A percentile compares a stretch with the other conserved stretches of the same genome.
phyloP scores from a whole-genome alignment of 257 asterid species.

The Solanum bulbocastanum region DNA sequence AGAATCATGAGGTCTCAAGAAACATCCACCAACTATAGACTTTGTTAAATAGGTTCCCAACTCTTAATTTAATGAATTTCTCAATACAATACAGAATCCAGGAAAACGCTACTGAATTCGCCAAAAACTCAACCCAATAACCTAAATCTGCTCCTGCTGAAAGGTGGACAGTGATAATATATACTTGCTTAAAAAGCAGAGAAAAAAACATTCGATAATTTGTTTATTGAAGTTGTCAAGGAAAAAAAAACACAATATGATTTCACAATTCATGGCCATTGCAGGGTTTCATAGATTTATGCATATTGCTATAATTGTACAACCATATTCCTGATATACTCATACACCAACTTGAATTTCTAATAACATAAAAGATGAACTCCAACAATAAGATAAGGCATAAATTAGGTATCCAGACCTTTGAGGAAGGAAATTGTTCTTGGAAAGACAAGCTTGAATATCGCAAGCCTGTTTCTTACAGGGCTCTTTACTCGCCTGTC shows the following conservation, averaged over 20 bases:
- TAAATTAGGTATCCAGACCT: constrained; percentile 20
- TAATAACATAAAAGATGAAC: background rate
- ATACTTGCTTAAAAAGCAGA: too few relatives aligned
- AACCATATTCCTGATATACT: background rate
- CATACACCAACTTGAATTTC: background rate
- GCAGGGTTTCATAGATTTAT: too few relatives aligned
- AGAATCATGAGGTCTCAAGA: too few relatives aligned
- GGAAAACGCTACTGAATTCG: background rate
- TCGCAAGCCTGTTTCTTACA: constrained; percentile 94
- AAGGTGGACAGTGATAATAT: too few relatives aligned
- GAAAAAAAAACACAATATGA: too few relatives aligned
- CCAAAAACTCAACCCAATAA: too few relatives aligned
- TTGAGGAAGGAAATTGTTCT: constrained; percentile 82
- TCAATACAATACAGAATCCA: background rate
- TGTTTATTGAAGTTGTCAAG: too few relatives aligned
- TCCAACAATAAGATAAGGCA: too few relatives aligned
- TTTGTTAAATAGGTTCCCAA: background rate
- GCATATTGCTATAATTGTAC: background rate
- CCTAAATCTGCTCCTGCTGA: too few relatives aligned
- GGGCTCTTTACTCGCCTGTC: constrained; percentile 80
- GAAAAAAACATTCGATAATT: too few relatives aligned
- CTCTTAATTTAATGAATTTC: background rate
- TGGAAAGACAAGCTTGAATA: constrained; percentile 93
- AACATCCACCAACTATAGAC: too few relatives aligned
- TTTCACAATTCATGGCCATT: too few relatives aligned